These are phyloP conservation scores for Volvariella surrecta DNA, from an alignment of 1,284 basidiomycete genomes.

Conservation along the genomic window DNA sequence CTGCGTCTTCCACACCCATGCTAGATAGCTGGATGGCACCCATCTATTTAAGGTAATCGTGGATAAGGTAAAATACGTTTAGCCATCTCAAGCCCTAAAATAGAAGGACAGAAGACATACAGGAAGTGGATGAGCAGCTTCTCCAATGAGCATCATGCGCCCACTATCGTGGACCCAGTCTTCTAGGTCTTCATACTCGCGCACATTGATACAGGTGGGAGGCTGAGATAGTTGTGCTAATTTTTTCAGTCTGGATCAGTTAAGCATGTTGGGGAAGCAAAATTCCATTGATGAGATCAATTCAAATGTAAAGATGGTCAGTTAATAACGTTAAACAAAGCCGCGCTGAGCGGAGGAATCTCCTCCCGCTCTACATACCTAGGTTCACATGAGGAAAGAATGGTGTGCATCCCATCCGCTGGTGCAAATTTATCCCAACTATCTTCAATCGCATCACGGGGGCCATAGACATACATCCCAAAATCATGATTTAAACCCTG, in stretches of 20 bases:
- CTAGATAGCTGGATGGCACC: conserved; percentile 42
- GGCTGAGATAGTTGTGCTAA: conserved; percentile 27
- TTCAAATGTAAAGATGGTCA: too few relatives aligned
- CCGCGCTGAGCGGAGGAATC: too few relatives aligned
- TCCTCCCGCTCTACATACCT: conserved; percentile 19
- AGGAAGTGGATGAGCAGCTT: conserved; percentile 44
- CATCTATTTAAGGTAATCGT: conserved; percentile 23
- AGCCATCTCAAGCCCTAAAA: not conserved
- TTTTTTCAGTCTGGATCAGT: conserved; percentile 30
- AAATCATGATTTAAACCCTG: conserved; percentile 21
- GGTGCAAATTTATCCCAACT: conserved; percentile 17
- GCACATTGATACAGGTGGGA: conserved; percentile 27
- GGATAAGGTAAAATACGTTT: not conserved
- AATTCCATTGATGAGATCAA: too few relatives aligned
- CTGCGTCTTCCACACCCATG: conserved; percentile 48
- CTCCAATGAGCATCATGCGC: conserved; percentile 38
- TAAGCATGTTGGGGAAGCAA: not conserved
- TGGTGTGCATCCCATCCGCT: conserved; percentile 11
- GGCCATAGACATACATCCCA: conserved; percentile 21
- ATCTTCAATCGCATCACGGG: conserved; percentile 16
- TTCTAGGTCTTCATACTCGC: conserved; percentile 29
- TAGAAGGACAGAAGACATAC: conserved; percentile 22
- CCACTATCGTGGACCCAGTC: conserved; percentile 44
- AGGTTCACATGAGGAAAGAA: conserved; percentile 25
- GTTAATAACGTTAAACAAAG: too few relatives aligned